Conservation (phyloP, 495 filamentous ascomycete species). For the Amorphotheca resinae region DNA sequence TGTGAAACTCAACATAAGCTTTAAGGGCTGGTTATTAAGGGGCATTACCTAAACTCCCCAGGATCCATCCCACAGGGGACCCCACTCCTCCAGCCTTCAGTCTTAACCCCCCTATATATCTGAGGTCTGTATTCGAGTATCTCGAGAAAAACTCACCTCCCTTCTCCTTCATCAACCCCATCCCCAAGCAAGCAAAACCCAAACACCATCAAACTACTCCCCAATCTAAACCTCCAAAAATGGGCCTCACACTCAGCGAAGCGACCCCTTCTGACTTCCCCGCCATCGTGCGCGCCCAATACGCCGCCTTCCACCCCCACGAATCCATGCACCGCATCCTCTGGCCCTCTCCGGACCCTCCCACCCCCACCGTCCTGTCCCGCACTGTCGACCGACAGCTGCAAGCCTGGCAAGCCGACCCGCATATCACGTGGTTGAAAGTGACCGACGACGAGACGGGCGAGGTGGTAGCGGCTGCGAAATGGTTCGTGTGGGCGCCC, state of each 20-base stretch:
- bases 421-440: constrained; percentile 23
- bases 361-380: background rate
- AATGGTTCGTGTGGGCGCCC: constrained; percentile 29
- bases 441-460: constrained; percentile 27
- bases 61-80: no score
- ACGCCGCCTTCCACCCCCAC: constrained; percentile 2
- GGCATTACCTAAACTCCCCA: background rate
- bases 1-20: no score
- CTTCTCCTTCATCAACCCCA: no score
- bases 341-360: background rate
- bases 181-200: no score
- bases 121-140: no score
- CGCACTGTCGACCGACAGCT: background rate
- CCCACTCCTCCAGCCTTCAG: no score
- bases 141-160: no score
- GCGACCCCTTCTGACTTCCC: background rate
- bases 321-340: background rate
- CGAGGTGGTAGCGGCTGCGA: constrained; percentile 22
- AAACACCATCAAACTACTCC: background rate
- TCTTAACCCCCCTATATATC: no score
- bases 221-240: background rate
- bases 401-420: constrained; percentile 12
- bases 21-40: no score
- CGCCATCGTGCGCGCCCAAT: constrained; percentile 1
- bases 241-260: background rate